These are phyloP conservation scores for Solanum piurae DNA, from an alignment of 257 asterid genomes.

Conservation along the genomic window DNA sequence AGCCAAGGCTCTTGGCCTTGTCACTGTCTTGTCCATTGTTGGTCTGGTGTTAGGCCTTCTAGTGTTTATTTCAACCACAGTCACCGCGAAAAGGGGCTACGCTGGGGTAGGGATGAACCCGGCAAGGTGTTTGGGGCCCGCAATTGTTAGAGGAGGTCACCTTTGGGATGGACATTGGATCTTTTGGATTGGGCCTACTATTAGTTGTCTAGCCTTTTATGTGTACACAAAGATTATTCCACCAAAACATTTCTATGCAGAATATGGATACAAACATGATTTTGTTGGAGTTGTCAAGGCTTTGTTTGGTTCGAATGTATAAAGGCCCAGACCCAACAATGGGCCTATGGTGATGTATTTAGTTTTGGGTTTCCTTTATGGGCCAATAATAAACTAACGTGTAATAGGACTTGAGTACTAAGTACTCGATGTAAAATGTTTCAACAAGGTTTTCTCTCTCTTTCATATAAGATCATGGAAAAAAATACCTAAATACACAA, in stretches of 20 bases:
- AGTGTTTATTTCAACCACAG: slow-evolving; percentile 46
- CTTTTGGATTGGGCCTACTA: slow-evolving; percentile 59
- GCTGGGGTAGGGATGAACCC: slow-evolving; percentile 75
- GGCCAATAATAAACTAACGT: not conserved
- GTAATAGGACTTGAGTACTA: not conserved
- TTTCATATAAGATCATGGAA: too few relatives aligned
- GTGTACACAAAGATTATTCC: slow-evolving; percentile 59
- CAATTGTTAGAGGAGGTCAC: slow-evolving; percentile 62
- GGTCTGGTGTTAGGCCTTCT: slow-evolving; percentile 54
- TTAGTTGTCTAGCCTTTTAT: slow-evolving; percentile 50
- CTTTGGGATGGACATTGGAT: slow-evolving; percentile 77
- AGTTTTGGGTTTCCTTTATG: not conserved
- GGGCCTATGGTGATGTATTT: not conserved
- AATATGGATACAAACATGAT: slow-evolving; percentile 46
- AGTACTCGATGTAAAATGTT: not conserved
- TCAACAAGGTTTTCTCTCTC: too few relatives aligned
- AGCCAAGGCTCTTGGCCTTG: slow-evolving; percentile 34
- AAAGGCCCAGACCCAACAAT: not conserved
- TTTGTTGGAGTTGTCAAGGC: slow-evolving; percentile 35
- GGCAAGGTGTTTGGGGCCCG: slow-evolving; percentile 64
- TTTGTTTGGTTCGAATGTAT: not conserved
- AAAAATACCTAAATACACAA: too few relatives aligned
- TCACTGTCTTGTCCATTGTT: slow-evolving; percentile 23
- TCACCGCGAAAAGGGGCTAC: slow-evolving; percentile 45
- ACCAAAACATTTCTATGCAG: slow-evolving; percentile 37